Evolutionary conservation across 345 rosid genomes (phyloP).

Genomic region (Firmiana major): DNA sequence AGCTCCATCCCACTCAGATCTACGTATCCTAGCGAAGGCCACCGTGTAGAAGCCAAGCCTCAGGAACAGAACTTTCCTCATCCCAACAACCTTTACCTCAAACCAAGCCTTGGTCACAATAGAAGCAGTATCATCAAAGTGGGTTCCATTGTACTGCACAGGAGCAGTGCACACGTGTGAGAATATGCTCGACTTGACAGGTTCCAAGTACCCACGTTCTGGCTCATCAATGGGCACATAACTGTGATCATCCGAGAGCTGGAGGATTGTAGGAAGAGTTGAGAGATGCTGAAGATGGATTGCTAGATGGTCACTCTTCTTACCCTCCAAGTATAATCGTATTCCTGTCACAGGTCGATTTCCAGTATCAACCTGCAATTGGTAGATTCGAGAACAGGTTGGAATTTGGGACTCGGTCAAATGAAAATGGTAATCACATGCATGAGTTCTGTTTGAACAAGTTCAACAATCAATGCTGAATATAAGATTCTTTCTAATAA

Average conservation of each 20-base stretch:
- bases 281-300: slow-evolving; percentile 93
- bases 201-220: slow-evolving; percentile 65
- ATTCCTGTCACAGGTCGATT: slow-evolving; percentile 85
- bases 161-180: slow-evolving; percentile 93
- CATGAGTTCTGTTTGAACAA: background rate
- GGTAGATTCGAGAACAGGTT: background rate
- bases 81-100: slow-evolving; percentile 78
- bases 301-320: slow-evolving; percentile 81
- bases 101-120: slow-evolving; percentile 92
- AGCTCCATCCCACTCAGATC: slow-evolving; percentile 80
- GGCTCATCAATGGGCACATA: slow-evolving; percentile 50
- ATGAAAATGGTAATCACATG: background rate
- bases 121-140: slow-evolving; percentile 60
- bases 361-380: slow-evolving; percentile 68
- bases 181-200: slow-evolving; percentile 90
- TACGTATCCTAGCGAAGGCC: slow-evolving; percentile 61
- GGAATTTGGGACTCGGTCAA: background rate
- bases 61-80: slow-evolving; percentile 82
- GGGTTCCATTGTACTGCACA: slow-evolving; percentile 57
- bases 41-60: slow-evolving; percentile 82
- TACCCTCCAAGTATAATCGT: slow-evolving; percentile 85
- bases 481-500: background rate
- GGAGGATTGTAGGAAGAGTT: slow-evolving; percentile 51
- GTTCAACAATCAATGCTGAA: background rate
- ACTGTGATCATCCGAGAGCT: slow-evolving; percentile 54